These are phyloP conservation scores for Thalassiosira sp. DNA, from an alignment of 352 stramenopile genomes.

Conservation along the genomic window DNA sequence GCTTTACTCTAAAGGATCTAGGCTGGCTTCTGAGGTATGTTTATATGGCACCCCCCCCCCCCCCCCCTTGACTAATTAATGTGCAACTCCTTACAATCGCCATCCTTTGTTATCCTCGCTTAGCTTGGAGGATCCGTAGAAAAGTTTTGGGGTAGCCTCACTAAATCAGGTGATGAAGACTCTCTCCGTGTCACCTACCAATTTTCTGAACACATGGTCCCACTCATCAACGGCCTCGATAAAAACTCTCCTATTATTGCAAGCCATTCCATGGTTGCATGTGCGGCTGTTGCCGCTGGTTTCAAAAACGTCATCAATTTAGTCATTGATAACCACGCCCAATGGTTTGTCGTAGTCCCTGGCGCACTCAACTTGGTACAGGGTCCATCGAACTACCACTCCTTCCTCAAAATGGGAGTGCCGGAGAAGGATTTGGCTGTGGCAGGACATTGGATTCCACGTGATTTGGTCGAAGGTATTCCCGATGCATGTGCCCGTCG, in stretches of 20 bases:
- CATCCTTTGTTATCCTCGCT: too few relatives aligned
- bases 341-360: constrained; percentile 85
- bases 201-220: constrained; percentile 78
- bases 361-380: constrained; percentile 83
- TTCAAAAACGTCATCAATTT: constrained; percentile 86
- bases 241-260: constrained; percentile 83
- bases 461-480: constrained; percentile 82
- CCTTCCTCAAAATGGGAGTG: constrained; percentile 80
- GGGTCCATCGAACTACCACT: constrained; percentile 83
- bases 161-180: constrained; percentile 79
- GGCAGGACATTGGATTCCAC: constrained; percentile 84
- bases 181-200: constrained; percentile 79
- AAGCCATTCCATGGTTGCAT: constrained; percentile 81
- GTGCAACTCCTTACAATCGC: too few relatives aligned
- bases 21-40: constrained; percentile 80
- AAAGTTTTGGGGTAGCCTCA: constrained; percentile 77
- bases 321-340: constrained; percentile 85
- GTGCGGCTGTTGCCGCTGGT: constrained; percentile 75
- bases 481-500: constrained; percentile 70
- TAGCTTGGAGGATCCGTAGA: constrained; percentile 76
- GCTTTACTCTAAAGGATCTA: constrained; percentile 81
- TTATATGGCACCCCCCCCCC: too few relatives aligned
- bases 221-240: constrained; percentile 74
- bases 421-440: constrained; percentile 62
- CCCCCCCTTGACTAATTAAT: too few relatives aligned